A percentile compares a stretch with the other conserved stretches of the same genome.
Conservation (phyloP, 1,284 basidiomycete species). For the Fomitopsis betulina region DNA sequence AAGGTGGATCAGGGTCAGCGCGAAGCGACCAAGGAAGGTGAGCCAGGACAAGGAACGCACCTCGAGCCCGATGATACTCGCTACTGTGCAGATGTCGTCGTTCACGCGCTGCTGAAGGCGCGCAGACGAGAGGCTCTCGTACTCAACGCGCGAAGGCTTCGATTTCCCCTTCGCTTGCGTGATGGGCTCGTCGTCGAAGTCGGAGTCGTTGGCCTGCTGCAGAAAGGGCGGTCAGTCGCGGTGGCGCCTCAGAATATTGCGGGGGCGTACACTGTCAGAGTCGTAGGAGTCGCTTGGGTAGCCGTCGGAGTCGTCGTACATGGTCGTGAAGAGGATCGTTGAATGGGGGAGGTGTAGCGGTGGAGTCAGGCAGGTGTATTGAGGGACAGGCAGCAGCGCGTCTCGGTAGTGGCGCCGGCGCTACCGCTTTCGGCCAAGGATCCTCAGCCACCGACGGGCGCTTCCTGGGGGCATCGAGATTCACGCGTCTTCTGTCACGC, state of each 20-base stretch:
- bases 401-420: not conserved
- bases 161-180: constrained; percentile 25
- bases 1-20: constrained; percentile 4
- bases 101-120: constrained; percentile 43
- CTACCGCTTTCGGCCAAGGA: not conserved
- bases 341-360: not conserved
- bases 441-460: too few species aligned
- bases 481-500: not conserved
- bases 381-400: too few species aligned
- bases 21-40: constrained; percentile 1
- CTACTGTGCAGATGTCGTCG: constrained; percentile 41
- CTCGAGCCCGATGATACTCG: constrained; percentile 43
- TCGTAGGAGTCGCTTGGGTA: constrained; percentile 25
- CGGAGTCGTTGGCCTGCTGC: constrained; percentile 28
- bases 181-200: constrained; percentile 19
- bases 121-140: constrained; percentile 33
- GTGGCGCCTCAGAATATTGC: too few species aligned
- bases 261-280: constrained; percentile 24
- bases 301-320: constrained; percentile 30
- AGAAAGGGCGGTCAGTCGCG: not conserved
- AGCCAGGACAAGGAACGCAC: constrained; percentile 29
- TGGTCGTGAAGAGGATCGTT: constrained; percentile 2
- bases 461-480: not conserved
- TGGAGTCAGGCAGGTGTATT: too few species aligned
- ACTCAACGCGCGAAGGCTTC: constrained; percentile 18